Evolutionary conservation across 2,329 filamentous ascomycete species (phyloP), one percentile per base, ranked within the genome.

Genomic region (Fonsecaea monophora): DNA sequence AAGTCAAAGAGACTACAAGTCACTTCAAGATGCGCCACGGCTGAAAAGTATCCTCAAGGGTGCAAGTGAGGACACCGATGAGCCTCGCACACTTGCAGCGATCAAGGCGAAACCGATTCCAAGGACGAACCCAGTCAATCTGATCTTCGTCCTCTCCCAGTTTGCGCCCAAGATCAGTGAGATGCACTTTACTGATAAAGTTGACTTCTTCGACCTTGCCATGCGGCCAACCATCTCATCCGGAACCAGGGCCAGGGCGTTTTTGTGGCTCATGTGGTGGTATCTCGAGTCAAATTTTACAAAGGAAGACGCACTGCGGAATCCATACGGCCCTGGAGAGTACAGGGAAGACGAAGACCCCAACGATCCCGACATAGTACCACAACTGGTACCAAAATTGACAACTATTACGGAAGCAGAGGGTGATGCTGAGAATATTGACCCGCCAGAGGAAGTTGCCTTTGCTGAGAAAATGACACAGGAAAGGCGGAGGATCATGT

Each of bases 241-340:
- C 78, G 81, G 84, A 72, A 96, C 92, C 68, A 87, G 95, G 69
- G 94, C 95, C 0, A 89, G 83, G 53, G 94, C 94, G 0, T 99
- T 99, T 73, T 81, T 99, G 21, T 99, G 95, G 95, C 83, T 99
- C 70, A 96, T 99, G 89, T 99, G 95, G 95, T 97, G 95, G 83
- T 98, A 99, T 76, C 85, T 99, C 18, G 95, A 99, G 77, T 97
- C 94, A 34, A 62, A 70, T 40, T 98, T 97, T 73, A 92, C 92
- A 0, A 88, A 90, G 73, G 92, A 97, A 74, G 92, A 92, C 64
- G 94, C 92, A 53, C 85, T 92, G 56, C 90, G 92, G 73, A 99
- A 99, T 74, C 95, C 95, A 0, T 99, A 97, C 74, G 95, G 95
- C 0, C 78, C 79, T 1, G 82, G 82, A 13, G 68, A 79, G 42